phyloP scores from a whole-genome alignment of 768 basidiomycete species.

The Clitopilus passeckerianus region DNA sequence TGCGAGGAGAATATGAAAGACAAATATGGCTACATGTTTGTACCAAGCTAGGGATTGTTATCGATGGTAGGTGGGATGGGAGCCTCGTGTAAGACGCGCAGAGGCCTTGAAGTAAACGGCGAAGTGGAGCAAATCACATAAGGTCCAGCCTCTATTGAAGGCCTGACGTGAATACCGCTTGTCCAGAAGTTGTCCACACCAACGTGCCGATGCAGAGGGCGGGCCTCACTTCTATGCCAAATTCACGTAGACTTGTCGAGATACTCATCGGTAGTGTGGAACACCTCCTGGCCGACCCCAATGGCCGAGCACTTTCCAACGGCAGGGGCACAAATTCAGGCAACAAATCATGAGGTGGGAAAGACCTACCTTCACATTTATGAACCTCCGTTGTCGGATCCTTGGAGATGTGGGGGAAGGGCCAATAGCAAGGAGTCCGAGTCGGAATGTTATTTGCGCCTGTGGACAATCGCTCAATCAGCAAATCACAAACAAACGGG shows the following conservation, averaged over 20 bases:
- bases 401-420: neutral
- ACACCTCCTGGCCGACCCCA: neutral
- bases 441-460: neutral
- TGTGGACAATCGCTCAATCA: neutral
- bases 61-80: neutral
- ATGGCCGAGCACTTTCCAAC: neutral
- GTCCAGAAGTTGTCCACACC: too few relatives aligned
- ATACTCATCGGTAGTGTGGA: neutral
- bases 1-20: neutral
- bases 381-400: neutral
- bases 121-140: too few relatives aligned
- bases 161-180: too few relatives aligned
- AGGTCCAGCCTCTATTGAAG: too few relatives aligned
- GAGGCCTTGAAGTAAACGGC: too few relatives aligned
- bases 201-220: neutral
- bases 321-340: neutral
- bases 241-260: neutral
- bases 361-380: neutral
- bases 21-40: neutral
- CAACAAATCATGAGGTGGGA: neutral
- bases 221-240: neutral
- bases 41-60: neutral
- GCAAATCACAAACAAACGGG: neutral
- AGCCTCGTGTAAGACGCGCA: too few relatives aligned
- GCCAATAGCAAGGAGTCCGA: neutral